These are phyloP conservation scores for Diatrype stigma DNA, from an alignment of 2,329 filamentous ascomycete genomes.

Conservation along the genomic window DNA sequence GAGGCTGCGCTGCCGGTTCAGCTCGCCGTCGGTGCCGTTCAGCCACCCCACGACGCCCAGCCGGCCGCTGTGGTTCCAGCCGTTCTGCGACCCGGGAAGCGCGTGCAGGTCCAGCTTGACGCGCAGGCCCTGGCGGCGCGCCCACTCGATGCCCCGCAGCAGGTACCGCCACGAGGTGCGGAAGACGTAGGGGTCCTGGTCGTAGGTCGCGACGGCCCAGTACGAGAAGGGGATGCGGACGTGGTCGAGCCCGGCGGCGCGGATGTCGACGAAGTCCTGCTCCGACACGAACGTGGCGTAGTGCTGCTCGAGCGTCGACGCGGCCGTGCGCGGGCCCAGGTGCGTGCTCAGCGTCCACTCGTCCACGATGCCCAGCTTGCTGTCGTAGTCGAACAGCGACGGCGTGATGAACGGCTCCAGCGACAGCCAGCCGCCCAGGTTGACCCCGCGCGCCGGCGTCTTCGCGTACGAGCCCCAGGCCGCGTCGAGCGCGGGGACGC, in stretches of 20 bases:
- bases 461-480: slow-evolving; percentile 72
- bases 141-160: slow-evolving; percentile 88
- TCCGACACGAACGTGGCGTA: slow-evolving; percentile 88
- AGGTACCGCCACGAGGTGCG: slow-evolving; percentile 91
- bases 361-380: slow-evolving; percentile 66
- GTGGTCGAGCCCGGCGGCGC: slow-evolving; percentile 85
- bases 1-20: slow-evolving; percentile 76
- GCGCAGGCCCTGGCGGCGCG: slow-evolving; percentile 83
- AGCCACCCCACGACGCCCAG: slow-evolving; percentile 82
- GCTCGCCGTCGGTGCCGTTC: slow-evolving; percentile 77
- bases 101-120: slow-evolving; percentile 92
- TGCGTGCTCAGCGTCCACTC: slow-evolving; percentile 76
- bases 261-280: slow-evolving; percentile 78
- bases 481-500: slow-evolving; percentile 73
- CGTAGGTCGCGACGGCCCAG: slow-evolving; percentile 86
- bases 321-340: slow-evolving; percentile 62
- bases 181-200: slow-evolving; percentile 80
- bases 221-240: slow-evolving; percentile 95
- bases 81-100: slow-evolving; percentile 91
- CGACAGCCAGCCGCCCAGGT: slow-evolving; percentile 89
- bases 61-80: slow-evolving; percentile 93
- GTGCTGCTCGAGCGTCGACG: slow-evolving; percentile 75
- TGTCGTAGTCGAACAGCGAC: slow-evolving; percentile 74
- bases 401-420: slow-evolving; percentile 95
- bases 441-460: slow-evolving; percentile 82